phyloP scores from a whole-genome alignment of 108 stramenopile species.

The Nitzschia sp. region DNA sequence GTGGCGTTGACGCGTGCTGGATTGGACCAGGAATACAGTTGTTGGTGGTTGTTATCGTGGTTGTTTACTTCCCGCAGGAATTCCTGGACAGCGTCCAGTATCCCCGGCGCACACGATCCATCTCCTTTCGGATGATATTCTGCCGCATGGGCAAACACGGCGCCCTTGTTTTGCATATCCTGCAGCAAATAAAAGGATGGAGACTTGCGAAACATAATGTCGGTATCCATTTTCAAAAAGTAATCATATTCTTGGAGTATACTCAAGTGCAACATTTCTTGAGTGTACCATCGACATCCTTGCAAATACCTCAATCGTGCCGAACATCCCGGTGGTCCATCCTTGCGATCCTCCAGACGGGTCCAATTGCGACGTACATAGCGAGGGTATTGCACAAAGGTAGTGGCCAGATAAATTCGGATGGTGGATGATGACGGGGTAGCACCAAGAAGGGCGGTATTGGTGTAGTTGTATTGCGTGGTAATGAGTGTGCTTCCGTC shows the following conservation, averaged over 20 bases:
- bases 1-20: too few relatives aligned
- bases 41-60: neutral
- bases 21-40: neutral
- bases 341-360: neutral
- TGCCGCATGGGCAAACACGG: slow-evolving; percentile 12
- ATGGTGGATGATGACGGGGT: too few relatives aligned
- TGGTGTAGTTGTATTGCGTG: neutral
- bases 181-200: slow-evolving; percentile 11
- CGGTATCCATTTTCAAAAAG: slow-evolving; percentile 19
- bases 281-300: slow-evolving; percentile 10
- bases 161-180: slow-evolving; percentile 11
- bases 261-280: slow-evolving; percentile 11
- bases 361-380: neutral
- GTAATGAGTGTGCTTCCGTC: slow-evolving; percentile 2
- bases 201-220: slow-evolving; percentile 1
- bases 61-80: too few relatives aligned
- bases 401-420: neutral
- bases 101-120: slow-evolving; percentile 1
- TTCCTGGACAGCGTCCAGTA: neutral
- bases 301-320: neutral
- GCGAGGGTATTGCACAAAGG: neutral
- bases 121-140: slow-evolving; percentile 4
- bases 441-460: too few relatives aligned
- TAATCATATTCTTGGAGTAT: slow-evolving; percentile 22
- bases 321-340: neutral